These are phyloP conservation scores for Moesziomyces sp. DNA, from an alignment of 1,284 basidiomycete species.

Conservation along the genomic window DNA sequence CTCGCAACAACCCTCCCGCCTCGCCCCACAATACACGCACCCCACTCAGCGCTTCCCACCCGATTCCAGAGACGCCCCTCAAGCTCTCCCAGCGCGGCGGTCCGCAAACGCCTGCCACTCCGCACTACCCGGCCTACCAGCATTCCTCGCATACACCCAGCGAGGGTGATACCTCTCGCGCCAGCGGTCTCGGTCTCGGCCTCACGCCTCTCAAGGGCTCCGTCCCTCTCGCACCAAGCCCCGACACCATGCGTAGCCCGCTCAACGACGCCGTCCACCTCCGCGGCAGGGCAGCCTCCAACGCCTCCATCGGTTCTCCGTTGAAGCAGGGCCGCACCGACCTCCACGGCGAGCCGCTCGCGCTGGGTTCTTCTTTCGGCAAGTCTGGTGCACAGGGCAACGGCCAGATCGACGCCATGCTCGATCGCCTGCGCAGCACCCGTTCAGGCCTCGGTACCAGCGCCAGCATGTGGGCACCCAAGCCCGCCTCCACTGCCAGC, in stretches of 20 bases:
- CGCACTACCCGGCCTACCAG: constrained; percentile 32
- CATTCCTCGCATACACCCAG: constrained; percentile 8
- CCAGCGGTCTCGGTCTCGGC: constrained; percentile 45
- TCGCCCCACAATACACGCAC: constrained; percentile 47
- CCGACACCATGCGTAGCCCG: constrained; percentile 25
- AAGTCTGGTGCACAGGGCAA: background rate
- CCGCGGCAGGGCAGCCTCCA: constrained; percentile 28
- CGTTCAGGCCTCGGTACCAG: constrained; percentile 36
- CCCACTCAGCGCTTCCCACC: constrained; percentile 56
- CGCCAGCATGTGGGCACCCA: constrained; percentile 51
- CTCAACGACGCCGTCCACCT: constrained; percentile 33
- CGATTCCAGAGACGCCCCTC: constrained; percentile 57
- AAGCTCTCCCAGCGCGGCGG: constrained; percentile 50
- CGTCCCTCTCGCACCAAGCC: constrained; percentile 32
- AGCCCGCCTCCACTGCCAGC: constrained; percentile 14
- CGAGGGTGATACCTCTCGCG: constrained; percentile 27
- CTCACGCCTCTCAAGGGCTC: constrained; percentile 41
- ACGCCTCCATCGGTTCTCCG: constrained; percentile 30
- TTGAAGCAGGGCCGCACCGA: constrained; percentile 25
- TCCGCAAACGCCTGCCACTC: constrained; percentile 46
- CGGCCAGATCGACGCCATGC: constrained; percentile 46
- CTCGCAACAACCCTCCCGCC: constrained; percentile 25
- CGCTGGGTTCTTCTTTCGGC: constrained; percentile 17
- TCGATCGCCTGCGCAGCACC: constrained; percentile 41
- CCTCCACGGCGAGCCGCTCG: constrained; percentile 22